Evolutionary conservation across 139 green algal genomes (phyloP).

Genomic region (Coelastrella sp.): DNA sequence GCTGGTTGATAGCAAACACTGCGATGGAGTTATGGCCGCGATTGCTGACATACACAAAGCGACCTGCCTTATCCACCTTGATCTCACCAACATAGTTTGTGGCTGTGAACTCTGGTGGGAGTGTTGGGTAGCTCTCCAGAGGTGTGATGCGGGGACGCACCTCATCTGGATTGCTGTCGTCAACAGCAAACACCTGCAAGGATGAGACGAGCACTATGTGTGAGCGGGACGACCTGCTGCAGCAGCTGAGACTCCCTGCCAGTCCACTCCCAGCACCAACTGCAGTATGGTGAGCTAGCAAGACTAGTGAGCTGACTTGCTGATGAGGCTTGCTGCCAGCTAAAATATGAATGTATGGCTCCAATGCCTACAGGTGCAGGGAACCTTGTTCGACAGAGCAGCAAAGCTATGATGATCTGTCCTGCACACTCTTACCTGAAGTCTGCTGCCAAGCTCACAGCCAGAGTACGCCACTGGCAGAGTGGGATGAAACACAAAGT

Average conservation of each 20-base stretch:
- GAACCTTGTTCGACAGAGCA: neutral
- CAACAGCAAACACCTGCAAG: slow-evolving; percentile 46
- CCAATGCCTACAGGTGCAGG: neutral
- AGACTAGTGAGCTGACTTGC: too few relatives aligned
- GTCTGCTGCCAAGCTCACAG: slow-evolving; percentile 40
- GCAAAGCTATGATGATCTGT: too few relatives aligned
- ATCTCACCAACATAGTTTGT: slow-evolving; percentile 52
- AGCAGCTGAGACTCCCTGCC: too few relatives aligned
- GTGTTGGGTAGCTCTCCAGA: slow-evolving; percentile 31
- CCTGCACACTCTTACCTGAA: slow-evolving; percentile 14
- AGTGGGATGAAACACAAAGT: slow-evolving; percentile 50
- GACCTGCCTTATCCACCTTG: slow-evolving; percentile 26
- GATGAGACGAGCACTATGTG: too few relatives aligned
- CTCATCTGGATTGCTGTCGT: slow-evolving; percentile 34
- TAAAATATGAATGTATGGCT: neutral
- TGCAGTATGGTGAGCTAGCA: too few relatives aligned
- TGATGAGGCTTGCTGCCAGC: neutral
- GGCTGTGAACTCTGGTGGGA: slow-evolving; percentile 20
- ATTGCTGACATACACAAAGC: slow-evolving; percentile 48
- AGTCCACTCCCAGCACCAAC: neutral
- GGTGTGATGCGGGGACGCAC: slow-evolving; percentile 38
- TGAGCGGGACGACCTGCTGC: too few relatives aligned
- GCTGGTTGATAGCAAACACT: slow-evolving; percentile 37
- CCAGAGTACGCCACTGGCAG: slow-evolving; percentile 47
- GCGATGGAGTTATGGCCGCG: slow-evolving; percentile 50